Conservation (phyloP, 2,329 filamentous ascomycete species). For the Pseudopithomyces maydicus region DNA sequence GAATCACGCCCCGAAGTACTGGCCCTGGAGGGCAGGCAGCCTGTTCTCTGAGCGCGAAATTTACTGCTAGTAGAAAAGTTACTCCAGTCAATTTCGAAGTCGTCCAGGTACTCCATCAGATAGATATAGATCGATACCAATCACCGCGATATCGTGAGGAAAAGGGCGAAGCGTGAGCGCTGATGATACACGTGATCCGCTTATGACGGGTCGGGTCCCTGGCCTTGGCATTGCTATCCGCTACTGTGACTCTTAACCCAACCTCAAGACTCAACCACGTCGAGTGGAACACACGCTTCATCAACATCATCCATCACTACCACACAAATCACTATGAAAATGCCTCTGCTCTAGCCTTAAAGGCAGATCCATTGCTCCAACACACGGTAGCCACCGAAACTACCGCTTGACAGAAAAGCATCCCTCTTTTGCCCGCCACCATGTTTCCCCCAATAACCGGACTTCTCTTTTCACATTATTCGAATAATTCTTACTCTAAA, state of each 20-base stretch:
- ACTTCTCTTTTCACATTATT: slow-evolving; percentile 55
- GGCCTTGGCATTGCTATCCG: slow-evolving; percentile 2
- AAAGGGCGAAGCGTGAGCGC: neutral
- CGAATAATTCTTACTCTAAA: slow-evolving; percentile 57
- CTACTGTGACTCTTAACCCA: slow-evolving; percentile 12
- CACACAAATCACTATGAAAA: slow-evolving; percentile 1
- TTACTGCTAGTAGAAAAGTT: no score
- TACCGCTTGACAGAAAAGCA: slow-evolving; percentile 22
- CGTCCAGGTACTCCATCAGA: no score
- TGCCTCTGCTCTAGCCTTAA: slow-evolving; percentile 12
- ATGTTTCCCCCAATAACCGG: slow-evolving; percentile 57
- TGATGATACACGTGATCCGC: neutral
- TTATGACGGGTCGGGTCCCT: neutral
- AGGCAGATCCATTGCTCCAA: slow-evolving; percentile 11
- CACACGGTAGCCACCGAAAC: slow-evolving; percentile 8
- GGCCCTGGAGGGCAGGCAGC: no score
- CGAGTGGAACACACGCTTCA: neutral
- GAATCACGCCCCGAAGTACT: no score
- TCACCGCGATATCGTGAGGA: no score
- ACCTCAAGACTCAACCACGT: slow-evolving; percentile 11
- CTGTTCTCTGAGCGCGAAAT: no score
- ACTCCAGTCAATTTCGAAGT: no score
- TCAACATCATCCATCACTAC: slow-evolving; percentile 1
- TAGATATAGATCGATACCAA: no score
- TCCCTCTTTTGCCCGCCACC: slow-evolving; percentile 45